phyloP scores from a whole-genome alignment of 148 eudicot genomes.

The Tetragonia tetragonoides region DNA sequence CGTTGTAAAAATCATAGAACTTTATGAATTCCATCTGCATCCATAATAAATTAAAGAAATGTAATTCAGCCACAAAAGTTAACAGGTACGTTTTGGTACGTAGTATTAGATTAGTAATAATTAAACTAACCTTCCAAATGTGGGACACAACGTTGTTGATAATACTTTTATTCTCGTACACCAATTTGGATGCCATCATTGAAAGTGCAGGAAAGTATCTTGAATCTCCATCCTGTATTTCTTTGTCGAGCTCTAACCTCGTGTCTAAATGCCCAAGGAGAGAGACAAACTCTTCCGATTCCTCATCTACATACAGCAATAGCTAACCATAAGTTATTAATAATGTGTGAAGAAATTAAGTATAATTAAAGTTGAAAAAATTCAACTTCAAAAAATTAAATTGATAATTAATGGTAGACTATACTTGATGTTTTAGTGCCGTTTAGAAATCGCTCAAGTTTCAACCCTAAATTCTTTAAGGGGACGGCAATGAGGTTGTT shows the following conservation, averaged over 20 bases:
- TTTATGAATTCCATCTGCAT: constrained; percentile 72
- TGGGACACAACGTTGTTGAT: constrained; percentile 29
- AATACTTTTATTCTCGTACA: constrained; percentile 54
- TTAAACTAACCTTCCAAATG: constrained; percentile 51
- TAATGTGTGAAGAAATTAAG: neutral
- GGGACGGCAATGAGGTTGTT: neutral
- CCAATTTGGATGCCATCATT: constrained; percentile 68
- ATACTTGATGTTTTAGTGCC: constrained; percentile 6
- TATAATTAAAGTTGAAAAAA: neutral
- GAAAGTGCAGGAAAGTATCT: constrained; percentile 51
- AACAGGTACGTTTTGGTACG: neutral
- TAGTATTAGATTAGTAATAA: neutral
- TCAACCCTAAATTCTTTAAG: constrained; percentile 1
- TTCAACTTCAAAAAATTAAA: neutral
- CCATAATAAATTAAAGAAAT: too few species aligned
- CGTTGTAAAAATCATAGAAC: constrained; percentile 59
- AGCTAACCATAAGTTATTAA: neutral
- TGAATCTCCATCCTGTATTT: constrained; percentile 37
- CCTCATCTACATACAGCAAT: constrained; percentile 4
- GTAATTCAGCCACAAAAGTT: too few species aligned
- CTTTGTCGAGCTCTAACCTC: constrained; percentile 42
- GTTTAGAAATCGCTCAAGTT: constrained; percentile 25
- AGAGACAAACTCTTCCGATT: constrained; percentile 7
- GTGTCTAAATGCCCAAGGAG: constrained; percentile 41
- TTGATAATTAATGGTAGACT: neutral